Evolutionary conservation across 352 stramenopile genomes (phyloP).

Genomic region (Phytophthora aleatoria): DNA sequence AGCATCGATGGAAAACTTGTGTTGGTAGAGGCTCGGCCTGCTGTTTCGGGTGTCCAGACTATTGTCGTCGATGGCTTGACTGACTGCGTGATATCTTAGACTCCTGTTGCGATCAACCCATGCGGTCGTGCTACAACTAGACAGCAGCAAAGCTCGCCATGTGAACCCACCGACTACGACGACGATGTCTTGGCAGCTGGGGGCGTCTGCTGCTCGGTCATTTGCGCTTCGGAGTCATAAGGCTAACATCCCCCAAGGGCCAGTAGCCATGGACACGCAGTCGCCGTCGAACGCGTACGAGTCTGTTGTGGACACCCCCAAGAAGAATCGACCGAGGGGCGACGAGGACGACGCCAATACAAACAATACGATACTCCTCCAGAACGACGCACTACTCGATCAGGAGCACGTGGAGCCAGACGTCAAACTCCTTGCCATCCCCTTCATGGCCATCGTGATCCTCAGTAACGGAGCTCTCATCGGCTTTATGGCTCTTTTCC

Average conservation of each 20-base stretch:
- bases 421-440: conserved; percentile 28
- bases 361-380: conserved; percentile 8
- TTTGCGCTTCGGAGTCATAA: conserved; percentile 2
- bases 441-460: conserved; percentile 30
- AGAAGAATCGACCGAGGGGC: conserved; percentile 3
- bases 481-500: conserved; percentile 34
- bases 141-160: neutral
- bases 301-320: conserved; percentile 11
- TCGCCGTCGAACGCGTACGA: conserved; percentile 15
- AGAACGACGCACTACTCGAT: conserved; percentile 13
- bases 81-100: too few species aligned
- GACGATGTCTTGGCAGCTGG: too few species aligned
- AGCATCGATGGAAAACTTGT: neutral
- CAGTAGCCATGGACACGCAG: conserved; percentile 13
- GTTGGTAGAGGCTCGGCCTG: conserved; percentile 3
- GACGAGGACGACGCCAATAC: conserved; percentile 14
- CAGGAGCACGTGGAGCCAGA: conserved; percentile 18
- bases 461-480: conserved; percentile 28
- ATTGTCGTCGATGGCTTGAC: too few species aligned
- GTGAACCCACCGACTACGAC: neutral
- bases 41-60: neutral
- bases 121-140: too few species aligned
- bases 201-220: neutral
- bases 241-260: neutral
- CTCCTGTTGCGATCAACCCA: too few species aligned